phyloP scores from a whole-genome alignment of 2,329 filamentous ascomycete genomes.

The Exophiala spinifera region DNA sequence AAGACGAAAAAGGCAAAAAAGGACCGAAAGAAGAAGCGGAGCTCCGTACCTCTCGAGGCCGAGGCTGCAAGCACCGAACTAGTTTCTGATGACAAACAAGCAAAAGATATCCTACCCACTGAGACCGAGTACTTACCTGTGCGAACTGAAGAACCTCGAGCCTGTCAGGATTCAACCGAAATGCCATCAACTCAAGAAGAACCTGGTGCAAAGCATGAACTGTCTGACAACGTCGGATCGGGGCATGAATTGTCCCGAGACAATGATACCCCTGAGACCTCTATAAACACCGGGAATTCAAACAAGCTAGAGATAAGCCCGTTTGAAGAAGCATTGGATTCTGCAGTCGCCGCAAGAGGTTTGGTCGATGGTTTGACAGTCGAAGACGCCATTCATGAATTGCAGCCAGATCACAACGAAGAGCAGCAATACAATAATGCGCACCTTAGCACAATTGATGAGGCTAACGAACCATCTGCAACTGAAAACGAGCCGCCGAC shows the following conservation, averaged over 20 bases:
- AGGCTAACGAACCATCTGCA: conserved; percentile 12
- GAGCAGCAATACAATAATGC: conserved; percentile 2
- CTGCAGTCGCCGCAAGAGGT: conserved; percentile 22
- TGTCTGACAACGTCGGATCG: not conserved
- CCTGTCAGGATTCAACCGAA: too few relatives aligned
- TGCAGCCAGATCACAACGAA: conserved; percentile 20
- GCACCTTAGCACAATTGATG: conserved; percentile 13
- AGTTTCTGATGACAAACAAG: too few relatives aligned
- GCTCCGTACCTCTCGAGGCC: not conserved
- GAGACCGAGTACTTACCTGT: too few relatives aligned
- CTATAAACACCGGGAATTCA: not conserved
- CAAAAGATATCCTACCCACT: too few relatives aligned
- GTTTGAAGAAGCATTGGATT: conserved; percentile 25
- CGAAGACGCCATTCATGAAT: conserved; percentile 21
- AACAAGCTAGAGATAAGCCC: conserved; percentile 5
- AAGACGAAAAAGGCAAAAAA: conserved; percentile 18
- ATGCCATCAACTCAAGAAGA: too few relatives aligned
- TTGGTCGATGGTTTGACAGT: conserved; percentile 16
- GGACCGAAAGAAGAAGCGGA: conserved; percentile 10
- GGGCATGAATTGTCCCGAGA: not conserved
- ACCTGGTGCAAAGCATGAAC: not conserved
- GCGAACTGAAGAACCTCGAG: too few relatives aligned
- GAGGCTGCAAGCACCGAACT: not conserved
- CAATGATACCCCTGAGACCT: not conserved
- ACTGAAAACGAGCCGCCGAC: not conserved